These are phyloP conservation scores for Glonium stellatum DNA, from an alignment of 495 filamentous ascomycete species.

Conservation along the genomic window DNA sequence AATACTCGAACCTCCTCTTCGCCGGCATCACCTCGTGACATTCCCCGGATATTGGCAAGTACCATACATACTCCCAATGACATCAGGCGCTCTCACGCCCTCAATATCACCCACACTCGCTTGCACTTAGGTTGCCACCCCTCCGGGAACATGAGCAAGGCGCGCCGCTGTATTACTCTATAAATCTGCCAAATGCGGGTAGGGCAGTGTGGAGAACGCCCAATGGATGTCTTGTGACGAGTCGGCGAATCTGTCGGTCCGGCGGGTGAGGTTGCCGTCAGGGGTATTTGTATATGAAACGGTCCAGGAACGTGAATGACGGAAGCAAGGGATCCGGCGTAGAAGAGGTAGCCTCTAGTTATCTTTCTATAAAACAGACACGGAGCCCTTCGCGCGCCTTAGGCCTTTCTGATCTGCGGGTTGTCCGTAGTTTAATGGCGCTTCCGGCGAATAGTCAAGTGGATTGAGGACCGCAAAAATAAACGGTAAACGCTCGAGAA, in stretches of 20 bases:
- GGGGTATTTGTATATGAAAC: not conserved
- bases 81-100: not conserved
- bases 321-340: too few relatives aligned
- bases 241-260: slow-evolving; percentile 24
- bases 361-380: too few relatives aligned
- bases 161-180: not conserved
- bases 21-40: not conserved
- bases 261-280: slow-evolving; percentile 22
- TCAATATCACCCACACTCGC: not conserved
- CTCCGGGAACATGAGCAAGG: not conserved
- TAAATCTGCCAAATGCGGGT: too few relatives aligned
- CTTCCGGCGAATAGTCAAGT: too few relatives aligned
- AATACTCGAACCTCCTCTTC: not conserved
- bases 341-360: too few relatives aligned
- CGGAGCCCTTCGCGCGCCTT: too few relatives aligned
- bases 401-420: too few relatives aligned
- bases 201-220: not conserved
- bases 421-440: too few relatives aligned
- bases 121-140: not conserved
- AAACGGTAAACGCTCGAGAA: too few relatives aligned
- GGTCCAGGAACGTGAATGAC: too few relatives aligned
- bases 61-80: not conserved
- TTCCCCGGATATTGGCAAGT: not conserved
- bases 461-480: too few relatives aligned
- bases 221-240: not conserved